Evolutionary conservation across 495 filamentous ascomycete genomes (phyloP), one percentile per base, ranked within the genome.

Genomic region (Neurospora sp.): DNA sequence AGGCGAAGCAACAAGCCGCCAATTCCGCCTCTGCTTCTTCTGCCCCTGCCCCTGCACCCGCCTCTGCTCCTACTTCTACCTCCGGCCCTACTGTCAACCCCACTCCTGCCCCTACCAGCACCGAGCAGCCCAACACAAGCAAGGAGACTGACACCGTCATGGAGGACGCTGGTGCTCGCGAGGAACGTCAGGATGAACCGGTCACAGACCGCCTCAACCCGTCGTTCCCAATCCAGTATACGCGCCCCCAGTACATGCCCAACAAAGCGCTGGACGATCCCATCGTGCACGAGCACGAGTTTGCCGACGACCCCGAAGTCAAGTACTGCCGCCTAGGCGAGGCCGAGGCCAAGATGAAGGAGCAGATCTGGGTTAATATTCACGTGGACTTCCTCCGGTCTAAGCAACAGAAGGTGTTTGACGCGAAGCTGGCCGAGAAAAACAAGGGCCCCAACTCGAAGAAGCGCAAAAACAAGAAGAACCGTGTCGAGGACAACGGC

Each of bases 331-430:
- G 91, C 48, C 87, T 98, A n/a, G 84, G 84, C 0, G 85, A 88
- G 7, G 84, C 84, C 3, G 95, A 98, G 81, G 84, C 89, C 3
- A 85, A 86, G 5, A 85, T 94, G 74, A 97, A 97, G 78, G 93
- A 97, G 79, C 85, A 86, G 61, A 92, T 98, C 70, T 99, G 96
- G 96, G 87, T 94, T n/a, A 92, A 94, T 73, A 89, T 93, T 75
- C 98, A 98, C 81, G 91, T 93, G 77, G 92, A 95, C 70, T 99
- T 92, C 82, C 85, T 99, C 44, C 91, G 94, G 6, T 86, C 88
- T 31, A 88, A 94, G 79, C 93, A 97, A 79, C 88, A 90, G 68
- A 95, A 94, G 80, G 84, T 87, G 4, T 88, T 93, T 42, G 87
- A 90, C 40, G 85, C 88, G 71, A 88, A 90, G 71, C 81, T 93